These are phyloP conservation scores for Phycomyces nitens DNA, from an alignment of 192 early-diverging fungal genomes.

Conservation along the genomic window DNA sequence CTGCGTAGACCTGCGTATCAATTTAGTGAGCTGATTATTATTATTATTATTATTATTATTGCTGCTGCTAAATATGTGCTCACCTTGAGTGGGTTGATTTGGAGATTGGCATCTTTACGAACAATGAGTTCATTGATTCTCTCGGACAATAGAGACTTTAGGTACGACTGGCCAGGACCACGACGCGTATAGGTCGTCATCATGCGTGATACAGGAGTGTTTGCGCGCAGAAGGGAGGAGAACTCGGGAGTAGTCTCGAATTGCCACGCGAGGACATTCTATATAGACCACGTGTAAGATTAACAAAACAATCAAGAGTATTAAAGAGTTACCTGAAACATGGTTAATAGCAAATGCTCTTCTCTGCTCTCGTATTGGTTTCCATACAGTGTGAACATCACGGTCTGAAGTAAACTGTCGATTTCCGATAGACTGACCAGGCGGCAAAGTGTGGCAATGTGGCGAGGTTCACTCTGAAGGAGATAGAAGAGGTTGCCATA, in stretches of 20 bases:
- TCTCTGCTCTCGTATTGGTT: constrained; percentile 95
- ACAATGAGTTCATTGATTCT: constrained; percentile 83
- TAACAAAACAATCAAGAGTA: constrained; percentile 5
- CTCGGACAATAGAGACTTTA: constrained; percentile 82
- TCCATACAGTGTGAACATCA: constrained; percentile 94
- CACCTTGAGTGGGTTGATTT: constrained; percentile 92
- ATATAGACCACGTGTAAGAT: constrained; percentile 4
- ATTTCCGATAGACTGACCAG: constrained; percentile 83
- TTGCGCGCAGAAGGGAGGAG: constrained; percentile 83
- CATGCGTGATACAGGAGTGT: constrained; percentile 95
- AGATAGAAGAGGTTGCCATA: constrained; percentile 92
- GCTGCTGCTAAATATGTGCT: not conserved
- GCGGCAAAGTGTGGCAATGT: constrained; percentile 81
- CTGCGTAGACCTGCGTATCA: constrained; percentile 61
- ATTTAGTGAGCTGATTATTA: not conserved
- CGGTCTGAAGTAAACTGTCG: constrained; percentile 86
- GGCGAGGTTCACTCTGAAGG: constrained; percentile 83
- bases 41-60: not conserved
- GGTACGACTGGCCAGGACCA: constrained; percentile 88
- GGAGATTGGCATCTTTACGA: constrained; percentile 80
- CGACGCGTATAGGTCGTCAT: constrained; percentile 97
- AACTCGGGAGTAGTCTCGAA: constrained; percentile 90
- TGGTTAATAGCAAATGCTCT: constrained; percentile 89
- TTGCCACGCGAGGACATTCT: constrained; percentile 78
- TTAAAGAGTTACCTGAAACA: constrained; percentile 75